Evolutionary conservation across 768 basidiomycete genomes (phyloP), one percentile per base, ranked within the genome.

Genomic region (Suillus lakei): DNA sequence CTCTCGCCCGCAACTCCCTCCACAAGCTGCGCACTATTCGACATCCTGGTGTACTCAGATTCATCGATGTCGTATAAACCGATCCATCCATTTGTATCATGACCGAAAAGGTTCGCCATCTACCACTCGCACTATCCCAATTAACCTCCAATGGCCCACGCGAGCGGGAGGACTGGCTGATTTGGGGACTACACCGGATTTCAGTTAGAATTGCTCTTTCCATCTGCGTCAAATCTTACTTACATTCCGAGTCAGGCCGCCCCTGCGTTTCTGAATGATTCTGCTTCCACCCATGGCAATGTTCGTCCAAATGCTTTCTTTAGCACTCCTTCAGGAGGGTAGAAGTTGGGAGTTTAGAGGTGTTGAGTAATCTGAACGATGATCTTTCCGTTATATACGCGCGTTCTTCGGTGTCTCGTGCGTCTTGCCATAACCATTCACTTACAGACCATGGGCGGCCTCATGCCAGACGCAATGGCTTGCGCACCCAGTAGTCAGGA

Each of bases 31-130:
- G 96, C 48, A 91, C 93, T 3, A 93, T 91, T 10, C 88, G 98
- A 41, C 97, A 99, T 83, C 98, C 97, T 0, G 96, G 98, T 77
- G 87, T 99, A 2, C 87, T 99, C 70, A 96, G 93, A 74, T 98
- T 96, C 79, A 87, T 99, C 81, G 97, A 98, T 67, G 93, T 87
- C 2, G 87, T 94, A n/a, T 96, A 98, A 75, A 91, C 95, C 2
- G 97, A 99, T 60, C 85, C 87, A 13, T 86, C 86, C 1, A 86
- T 99, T 50, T 91, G 93, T 75, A 92, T 99, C 71, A 92, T 98
- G 84, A 99, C 97, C 2, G 97, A 99, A 77, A 91, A 93, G 4
- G 91, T 99, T 13, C 83, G 86, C 39, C 93, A 96, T 5, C 79
- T 98, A 23, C 81, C 85, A n/a, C 73, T 78, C 10, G 85, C 86